phyloP scores from a whole-genome alignment of 768 basidiomycete genomes.

The Rossbeevera mucosa region DNA sequence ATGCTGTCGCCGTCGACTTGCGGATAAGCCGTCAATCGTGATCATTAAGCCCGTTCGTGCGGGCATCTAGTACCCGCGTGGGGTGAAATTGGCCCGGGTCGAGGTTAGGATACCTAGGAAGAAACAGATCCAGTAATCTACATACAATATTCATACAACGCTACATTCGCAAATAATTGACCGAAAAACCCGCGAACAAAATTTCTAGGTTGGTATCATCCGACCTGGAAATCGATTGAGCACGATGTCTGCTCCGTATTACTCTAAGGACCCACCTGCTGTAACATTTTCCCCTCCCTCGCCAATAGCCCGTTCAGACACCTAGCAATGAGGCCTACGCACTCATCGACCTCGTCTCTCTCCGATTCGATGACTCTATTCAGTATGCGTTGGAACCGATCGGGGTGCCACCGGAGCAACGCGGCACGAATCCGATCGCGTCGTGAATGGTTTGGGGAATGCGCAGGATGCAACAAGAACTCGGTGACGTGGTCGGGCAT shows the following conservation, averaged over 20 bases:
- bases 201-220: too few species aligned
- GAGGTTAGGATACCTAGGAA: too few species aligned
- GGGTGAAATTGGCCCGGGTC: too few species aligned
- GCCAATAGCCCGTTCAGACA: conserved; percentile 64
- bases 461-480: conserved; percentile 63
- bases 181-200: too few species aligned
- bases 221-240: conserved; percentile 13
- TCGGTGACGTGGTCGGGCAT: conserved; percentile 46
- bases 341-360: conserved; percentile 50
- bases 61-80: too few species aligned
- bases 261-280: conserved; percentile 16
- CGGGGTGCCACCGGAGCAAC: conserved; percentile 77
- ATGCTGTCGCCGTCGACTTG: too few species aligned
- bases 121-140: too few species aligned
- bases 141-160: too few species aligned
- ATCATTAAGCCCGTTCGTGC: too few species aligned
- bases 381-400: conserved; percentile 61
- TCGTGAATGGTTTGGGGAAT: conserved; percentile 52
- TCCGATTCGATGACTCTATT: conserved; percentile 50
- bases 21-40: too few species aligned
- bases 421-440: conserved; percentile 66
- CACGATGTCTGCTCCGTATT: not conserved
- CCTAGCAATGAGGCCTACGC: conserved; percentile 60
- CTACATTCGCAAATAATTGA: too few species aligned
- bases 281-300: conserved; percentile 25